Base-by-base conservation (phyloP, 352 stramenopile genomes). In the Globisporangium nodosum region DNA sequence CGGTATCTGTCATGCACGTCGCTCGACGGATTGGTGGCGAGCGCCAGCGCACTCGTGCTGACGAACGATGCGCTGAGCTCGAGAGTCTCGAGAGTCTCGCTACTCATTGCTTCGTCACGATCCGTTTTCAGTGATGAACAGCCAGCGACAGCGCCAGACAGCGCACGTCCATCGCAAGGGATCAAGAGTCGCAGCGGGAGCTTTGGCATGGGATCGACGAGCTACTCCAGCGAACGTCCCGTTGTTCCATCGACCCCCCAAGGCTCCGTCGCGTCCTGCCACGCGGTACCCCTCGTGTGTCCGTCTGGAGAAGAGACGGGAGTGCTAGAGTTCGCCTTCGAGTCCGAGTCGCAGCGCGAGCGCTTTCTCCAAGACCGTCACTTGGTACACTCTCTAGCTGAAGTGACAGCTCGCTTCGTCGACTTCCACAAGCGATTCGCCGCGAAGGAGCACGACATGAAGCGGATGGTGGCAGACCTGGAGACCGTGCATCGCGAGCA, bases 301-400 rank as follows among this genome's bases (percentile, higher is more conserved):
- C 43, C 56, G 27, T n/a, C 18, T 6, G 52, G 24, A 6, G 24
- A 35, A 2, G 20, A 57, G 20, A 42, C 42, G 4, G 60, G 52
- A 27, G 42, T 66, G 9, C 27, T 66, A 18, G 48, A 66, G 48
- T 56, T 66, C 47, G 60, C 47, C 6, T 66, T 66, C 13, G 60
- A 33, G 31, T 54, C 48, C 37, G 47, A 66, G 30, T 20, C 31
- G 12, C 53, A 61, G 33, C 48, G 40, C 16, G 39, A 61, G 13
- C 50, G 42, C 20, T 61, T 66, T 35, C 13, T 54, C 24, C 24
- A 20, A 5, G 49, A 66, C 30, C 33, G 30, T 1, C 15, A 4
- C 7, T 15, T 66, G 20, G 0, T 24, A 7, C 18, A n/a, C 27
- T 16, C 20, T 0, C 40, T 58, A 9, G 27, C 48, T 3, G 27